These are phyloP conservation scores for Letharia columbiana DNA, from an alignment of 495 filamentous ascomycete genomes.

Conservation along the genomic window DNA sequence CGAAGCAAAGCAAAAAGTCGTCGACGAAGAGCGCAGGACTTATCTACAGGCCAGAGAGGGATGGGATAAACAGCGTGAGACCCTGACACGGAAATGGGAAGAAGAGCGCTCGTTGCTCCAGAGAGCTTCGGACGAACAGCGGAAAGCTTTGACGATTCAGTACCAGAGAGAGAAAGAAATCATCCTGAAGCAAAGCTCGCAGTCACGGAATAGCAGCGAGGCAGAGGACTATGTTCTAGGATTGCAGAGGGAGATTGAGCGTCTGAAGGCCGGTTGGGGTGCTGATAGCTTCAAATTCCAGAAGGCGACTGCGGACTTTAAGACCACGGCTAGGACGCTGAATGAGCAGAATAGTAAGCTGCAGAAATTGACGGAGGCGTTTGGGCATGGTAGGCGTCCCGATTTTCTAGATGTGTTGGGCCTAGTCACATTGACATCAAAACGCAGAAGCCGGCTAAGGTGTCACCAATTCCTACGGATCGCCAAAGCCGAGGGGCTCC, in stretches of 20 bases:
- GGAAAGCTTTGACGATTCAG: conserved; percentile 20
- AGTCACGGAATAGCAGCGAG: conserved; percentile 35
- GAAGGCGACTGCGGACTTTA: conserved; percentile 41
- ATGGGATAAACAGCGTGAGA: conserved; percentile 23
- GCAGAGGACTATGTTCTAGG: conserved; percentile 30
- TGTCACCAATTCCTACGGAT: background rate
- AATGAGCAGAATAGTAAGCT: conserved; percentile 49
- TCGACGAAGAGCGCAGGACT: conserved; percentile 18
- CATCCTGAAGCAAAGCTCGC: conserved; percentile 24
- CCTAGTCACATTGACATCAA: conserved; percentile 20
- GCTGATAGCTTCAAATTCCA: conserved; percentile 45
- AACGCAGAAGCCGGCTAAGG: background rate
- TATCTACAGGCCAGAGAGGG: conserved; percentile 19
- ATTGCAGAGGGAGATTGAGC: conserved; percentile 42
- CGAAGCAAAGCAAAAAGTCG: conserved; percentile 19
- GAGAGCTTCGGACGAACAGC: conserved; percentile 28
- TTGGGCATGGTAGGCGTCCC: conserved; percentile 52
- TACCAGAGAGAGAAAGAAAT: conserved; percentile 26
- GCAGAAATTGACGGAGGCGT: conserved; percentile 48
- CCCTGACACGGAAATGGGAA: conserved; percentile 16
- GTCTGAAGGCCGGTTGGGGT: conserved; percentile 38
- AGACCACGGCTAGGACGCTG: conserved; percentile 43
- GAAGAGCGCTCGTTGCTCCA: conserved; percentile 20
- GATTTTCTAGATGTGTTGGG: conserved; percentile 59
- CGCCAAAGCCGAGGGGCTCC: background rate